phyloP scores from a whole-genome alignment of 2,329 filamentous ascomycete genomes.

The Calycina marina region DNA sequence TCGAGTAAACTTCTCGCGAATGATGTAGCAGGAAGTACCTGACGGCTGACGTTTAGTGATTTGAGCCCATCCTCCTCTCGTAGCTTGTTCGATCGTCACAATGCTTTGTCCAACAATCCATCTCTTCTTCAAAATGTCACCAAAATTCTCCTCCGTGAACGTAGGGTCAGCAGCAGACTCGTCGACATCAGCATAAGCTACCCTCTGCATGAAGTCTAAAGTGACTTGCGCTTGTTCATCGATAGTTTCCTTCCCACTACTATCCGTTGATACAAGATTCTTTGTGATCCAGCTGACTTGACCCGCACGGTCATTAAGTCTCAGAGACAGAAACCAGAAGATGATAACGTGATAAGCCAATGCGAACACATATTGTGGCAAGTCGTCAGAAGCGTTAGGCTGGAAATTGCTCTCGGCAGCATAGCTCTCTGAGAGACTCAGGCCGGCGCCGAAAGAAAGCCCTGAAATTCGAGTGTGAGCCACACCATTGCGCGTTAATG shows the following conservation, averaged over 20 bases:
- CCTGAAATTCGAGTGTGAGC: constrained; percentile 15
- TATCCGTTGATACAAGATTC: constrained; percentile 65
- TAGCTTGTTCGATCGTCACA: constrained; percentile 59
- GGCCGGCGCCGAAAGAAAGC: constrained; percentile 7
- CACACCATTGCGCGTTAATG: constrained; percentile 24
- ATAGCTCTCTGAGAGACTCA: constrained; percentile 28
- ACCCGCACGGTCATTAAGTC: constrained; percentile 66
- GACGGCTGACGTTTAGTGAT: constrained; percentile 59
- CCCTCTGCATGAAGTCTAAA: constrained; percentile 86
- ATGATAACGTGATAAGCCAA: constrained; percentile 90
- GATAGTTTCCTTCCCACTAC: constrained; percentile 56
- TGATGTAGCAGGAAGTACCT: constrained; percentile 37
- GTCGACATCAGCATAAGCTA: constrained; percentile 72
- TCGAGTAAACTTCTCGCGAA: constrained; percentile 44
- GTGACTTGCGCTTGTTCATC: constrained; percentile 92
- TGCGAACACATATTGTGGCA: constrained; percentile 87
- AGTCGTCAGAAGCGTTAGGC: constrained; percentile 46
- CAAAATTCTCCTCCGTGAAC: constrained; percentile 51
- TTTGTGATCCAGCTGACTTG: constrained; percentile 85
- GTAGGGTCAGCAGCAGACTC: constrained; percentile 53
- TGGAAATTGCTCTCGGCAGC: constrained; percentile 26
- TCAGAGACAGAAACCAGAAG: constrained; percentile 91
- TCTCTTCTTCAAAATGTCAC: constrained; percentile 49
- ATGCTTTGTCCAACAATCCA: constrained; percentile 65
- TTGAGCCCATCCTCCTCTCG: constrained; percentile 50